Conservation (phyloP, 1,284 basidiomycete species). For the Baeospora myosura region DNA sequence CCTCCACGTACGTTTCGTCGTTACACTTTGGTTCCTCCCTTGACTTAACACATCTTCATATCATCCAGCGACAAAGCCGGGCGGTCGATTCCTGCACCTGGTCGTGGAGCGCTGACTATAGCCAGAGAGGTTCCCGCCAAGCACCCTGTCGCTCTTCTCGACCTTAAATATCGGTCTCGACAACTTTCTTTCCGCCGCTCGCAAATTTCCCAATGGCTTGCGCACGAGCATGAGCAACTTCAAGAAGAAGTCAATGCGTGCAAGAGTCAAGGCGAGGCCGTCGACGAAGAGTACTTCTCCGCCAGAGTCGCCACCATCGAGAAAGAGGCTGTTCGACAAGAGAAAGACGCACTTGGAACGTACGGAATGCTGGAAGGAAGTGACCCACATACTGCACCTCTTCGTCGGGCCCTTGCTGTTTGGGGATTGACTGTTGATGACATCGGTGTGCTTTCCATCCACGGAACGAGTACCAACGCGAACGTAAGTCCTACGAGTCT, state of each 20-base stretch:
- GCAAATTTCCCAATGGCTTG: conserved; percentile 91
- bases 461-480: conserved; percentile 93
- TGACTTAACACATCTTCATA: conserved; percentile 4
- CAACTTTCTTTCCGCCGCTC: conserved; percentile 89
- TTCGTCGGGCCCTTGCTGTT: conserved; percentile 91
- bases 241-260: conserved; percentile 68
- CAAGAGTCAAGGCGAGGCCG: conserved; percentile 44
- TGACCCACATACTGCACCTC: conserved; percentile 81
- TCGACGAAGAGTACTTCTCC: conserved; percentile 67
- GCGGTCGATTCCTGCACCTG: conserved; percentile 89
- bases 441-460: conserved; percentile 83
- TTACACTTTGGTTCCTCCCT: too few species aligned
- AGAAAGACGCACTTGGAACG: conserved; percentile 81
- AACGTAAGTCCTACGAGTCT: conserved; percentile 46
- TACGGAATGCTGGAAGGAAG: conserved; percentile 93
- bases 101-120: conserved; percentile 81
- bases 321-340: conserved; percentile 82
- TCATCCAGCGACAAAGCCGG: conserved; percentile 81
- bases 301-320: conserved; percentile 78
- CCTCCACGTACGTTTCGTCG: conserved; percentile 69
- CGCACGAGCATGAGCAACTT: conserved; percentile 80
- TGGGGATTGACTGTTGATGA: conserved; percentile 95
- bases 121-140: conserved; percentile 77
- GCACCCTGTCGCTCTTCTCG: conserved; percentile 70
- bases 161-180: conserved; percentile 80